phyloP scores from a whole-genome alignment of 495 filamentous ascomycete species.

The Baudoinia panamericana region DNA sequence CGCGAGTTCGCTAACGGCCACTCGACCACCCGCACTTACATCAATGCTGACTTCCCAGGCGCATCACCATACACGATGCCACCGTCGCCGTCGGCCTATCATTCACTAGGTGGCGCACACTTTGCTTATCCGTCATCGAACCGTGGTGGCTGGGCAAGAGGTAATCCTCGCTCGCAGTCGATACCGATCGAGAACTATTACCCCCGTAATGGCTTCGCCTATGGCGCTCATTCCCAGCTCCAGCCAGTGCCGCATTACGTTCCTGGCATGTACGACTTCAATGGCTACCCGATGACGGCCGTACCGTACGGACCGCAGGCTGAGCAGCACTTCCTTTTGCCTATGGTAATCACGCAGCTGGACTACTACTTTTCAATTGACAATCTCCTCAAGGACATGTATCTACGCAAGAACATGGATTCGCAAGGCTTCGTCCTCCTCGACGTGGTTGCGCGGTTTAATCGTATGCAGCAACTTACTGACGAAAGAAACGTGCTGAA shows the following conservation, averaged over 20 bases:
- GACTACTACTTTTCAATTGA: constrained; percentile 97
- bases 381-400: constrained; percentile 90
- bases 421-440: constrained; percentile 82
- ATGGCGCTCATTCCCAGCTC: constrained; percentile 19
- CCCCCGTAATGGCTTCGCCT: constrained; percentile 16
- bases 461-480: constrained; percentile 64
- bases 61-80: constrained; percentile 19
- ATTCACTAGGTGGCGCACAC: constrained; percentile 7
- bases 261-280: constrained; percentile 17
- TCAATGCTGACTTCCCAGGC: constrained; percentile 18
- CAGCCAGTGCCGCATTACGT: constrained; percentile 23
- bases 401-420: constrained; percentile 83
- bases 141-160: constrained; percentile 13
- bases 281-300: constrained; percentile 46
- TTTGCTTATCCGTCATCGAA: background rate
- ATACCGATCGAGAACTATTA: constrained; percentile 26
- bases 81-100: constrained; percentile 16
- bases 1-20: constrained; percentile 17
- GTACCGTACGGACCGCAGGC: constrained; percentile 36
- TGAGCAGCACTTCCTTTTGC: constrained; percentile 5
- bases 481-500: constrained; percentile 61
- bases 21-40: constrained; percentile 13
- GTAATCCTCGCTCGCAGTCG: constrained; percentile 25
- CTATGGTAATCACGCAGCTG: constrained; percentile 11
- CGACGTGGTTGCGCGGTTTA: constrained; percentile 64